Evolutionary conservation across 331 rosid genomes (phyloP).

Genomic region (Acacia pycnantha): DNA sequence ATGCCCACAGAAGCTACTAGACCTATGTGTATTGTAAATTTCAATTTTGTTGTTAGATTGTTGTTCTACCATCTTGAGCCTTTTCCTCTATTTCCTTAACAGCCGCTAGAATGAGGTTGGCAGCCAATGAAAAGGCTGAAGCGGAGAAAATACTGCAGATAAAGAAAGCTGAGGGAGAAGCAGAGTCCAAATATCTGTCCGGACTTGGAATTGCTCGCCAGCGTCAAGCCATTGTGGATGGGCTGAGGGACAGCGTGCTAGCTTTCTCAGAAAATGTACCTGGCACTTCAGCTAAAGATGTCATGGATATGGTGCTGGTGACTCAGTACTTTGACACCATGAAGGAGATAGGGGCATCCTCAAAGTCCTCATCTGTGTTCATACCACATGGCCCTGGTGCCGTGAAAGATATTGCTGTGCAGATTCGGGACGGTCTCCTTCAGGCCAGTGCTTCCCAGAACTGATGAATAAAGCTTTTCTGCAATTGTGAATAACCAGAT

Average conservation of each 20-base stretch:
- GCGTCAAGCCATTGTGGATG: constrained; percentile 87
- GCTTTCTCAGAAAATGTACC: constrained; percentile 75
- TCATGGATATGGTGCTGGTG: constrained; percentile 88
- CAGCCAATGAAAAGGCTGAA: constrained; percentile 89
- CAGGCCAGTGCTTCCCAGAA: constrained; percentile 40
- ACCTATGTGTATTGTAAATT: neutral
- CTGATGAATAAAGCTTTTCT: neutral
- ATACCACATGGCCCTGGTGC: constrained; percentile 93
- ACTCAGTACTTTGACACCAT: constrained; percentile 87
- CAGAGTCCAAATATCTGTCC: constrained; percentile 77
- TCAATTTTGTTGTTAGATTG: neutral
- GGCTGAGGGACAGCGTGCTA: constrained; percentile 72
- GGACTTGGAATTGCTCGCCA: constrained; percentile 87
- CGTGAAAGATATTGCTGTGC: constrained; percentile 64
- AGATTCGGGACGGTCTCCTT: constrained; percentile 84
- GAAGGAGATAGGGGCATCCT: constrained; percentile 88
- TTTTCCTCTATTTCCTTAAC: constrained; percentile 17
- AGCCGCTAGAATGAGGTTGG: constrained; percentile 84
- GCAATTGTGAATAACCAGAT: constrained; percentile 8
- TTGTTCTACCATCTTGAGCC: neutral
- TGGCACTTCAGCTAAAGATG: constrained; percentile 71
- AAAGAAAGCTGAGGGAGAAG: constrained; percentile 85
- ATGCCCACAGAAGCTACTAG: neutral
- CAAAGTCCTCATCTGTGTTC: constrained; percentile 76
- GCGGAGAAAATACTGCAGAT: constrained; percentile 82